Conservation (phyloP, 164 flowering plant species). For the Piper betle region DNA sequence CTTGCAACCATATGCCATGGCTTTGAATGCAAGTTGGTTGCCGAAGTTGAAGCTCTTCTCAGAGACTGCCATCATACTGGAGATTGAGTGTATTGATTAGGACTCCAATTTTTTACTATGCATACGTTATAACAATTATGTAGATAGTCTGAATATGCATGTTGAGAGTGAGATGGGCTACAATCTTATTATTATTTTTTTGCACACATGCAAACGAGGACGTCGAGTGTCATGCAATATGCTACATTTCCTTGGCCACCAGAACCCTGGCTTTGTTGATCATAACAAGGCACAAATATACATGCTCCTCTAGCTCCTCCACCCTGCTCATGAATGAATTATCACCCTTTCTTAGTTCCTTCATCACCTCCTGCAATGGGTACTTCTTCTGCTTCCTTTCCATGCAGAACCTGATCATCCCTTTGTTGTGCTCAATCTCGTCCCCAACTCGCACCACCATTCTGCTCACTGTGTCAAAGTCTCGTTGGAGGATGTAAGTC, state of each 20-base stretch:
- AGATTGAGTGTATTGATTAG: not conserved
- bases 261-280: conserved; percentile 46
- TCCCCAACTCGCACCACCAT: conserved; percentile 28
- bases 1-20: conserved; percentile 40
- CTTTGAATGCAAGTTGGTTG: conserved; percentile 9
- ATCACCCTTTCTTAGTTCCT: conserved; percentile 24
- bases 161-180: not conserved
- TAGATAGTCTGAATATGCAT: too few relatives aligned
- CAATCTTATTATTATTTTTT: too few relatives aligned
- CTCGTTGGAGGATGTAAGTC: conserved; percentile 36
- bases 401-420: conserved; percentile 31
- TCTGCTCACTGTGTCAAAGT: conserved; percentile 43
- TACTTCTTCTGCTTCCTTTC: conserved; percentile 31
- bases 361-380: conserved; percentile 30
- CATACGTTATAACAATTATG: too few relatives aligned
- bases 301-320: conserved; percentile 66
- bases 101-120: too few relatives aligned
- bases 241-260: conserved; percentile 31
- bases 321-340: conserved; percentile 37
- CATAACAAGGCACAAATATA: conserved; percentile 49
- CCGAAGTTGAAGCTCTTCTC: conserved; percentile 9
- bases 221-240: not conserved
- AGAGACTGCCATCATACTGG: not conserved
- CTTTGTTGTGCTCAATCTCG: conserved; percentile 40
- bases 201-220: too few relatives aligned